These are phyloP conservation scores for Pholiota conissans DNA, from an alignment of 768 basidiomycete genomes.

Conservation along the genomic window DNA sequence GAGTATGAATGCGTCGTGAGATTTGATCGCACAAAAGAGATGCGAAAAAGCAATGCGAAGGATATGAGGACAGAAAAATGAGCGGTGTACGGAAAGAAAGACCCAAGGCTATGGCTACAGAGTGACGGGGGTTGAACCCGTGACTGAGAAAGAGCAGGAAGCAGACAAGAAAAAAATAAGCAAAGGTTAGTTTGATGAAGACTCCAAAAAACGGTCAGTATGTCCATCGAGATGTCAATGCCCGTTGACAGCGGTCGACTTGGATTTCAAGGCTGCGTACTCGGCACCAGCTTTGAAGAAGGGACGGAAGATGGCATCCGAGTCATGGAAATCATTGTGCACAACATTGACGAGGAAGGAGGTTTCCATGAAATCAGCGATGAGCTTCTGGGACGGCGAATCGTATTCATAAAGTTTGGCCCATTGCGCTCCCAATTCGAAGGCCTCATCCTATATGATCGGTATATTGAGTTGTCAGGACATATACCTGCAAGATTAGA, in stretches of 20 bases:
- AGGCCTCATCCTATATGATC: constrained; percentile 82
- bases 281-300: constrained; percentile 79
- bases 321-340: constrained; percentile 91
- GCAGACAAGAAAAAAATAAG: constrained; percentile 14
- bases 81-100: constrained; percentile 14
- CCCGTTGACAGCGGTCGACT: constrained; percentile 40
- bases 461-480: constrained; percentile 3
- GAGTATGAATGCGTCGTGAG: constrained; percentile 17
- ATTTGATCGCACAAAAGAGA: constrained; percentile 7
- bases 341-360: constrained; percentile 93
- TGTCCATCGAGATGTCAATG: constrained; percentile 21
- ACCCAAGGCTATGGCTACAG: constrained; percentile 33
- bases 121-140: constrained; percentile 90
- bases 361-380: constrained; percentile 76
- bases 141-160: constrained; percentile 23
- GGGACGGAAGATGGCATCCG: constrained; percentile 82
- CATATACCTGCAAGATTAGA: background rate
- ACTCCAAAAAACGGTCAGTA: constrained; percentile 3
- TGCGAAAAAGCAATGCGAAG: constrained; percentile 14
- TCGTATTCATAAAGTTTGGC: constrained; percentile 80
- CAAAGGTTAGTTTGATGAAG: constrained; percentile 7
- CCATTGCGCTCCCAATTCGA: constrained; percentile 91
- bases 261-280: constrained; percentile 41
- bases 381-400: constrained; percentile 73
- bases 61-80: constrained; percentile 12